A percentile compares a stretch with the other conserved stretches of the same genome.
phyloP scores from a whole-genome alignment of 345 rosid genomes.

The Rubroshorea leprosula region DNA sequence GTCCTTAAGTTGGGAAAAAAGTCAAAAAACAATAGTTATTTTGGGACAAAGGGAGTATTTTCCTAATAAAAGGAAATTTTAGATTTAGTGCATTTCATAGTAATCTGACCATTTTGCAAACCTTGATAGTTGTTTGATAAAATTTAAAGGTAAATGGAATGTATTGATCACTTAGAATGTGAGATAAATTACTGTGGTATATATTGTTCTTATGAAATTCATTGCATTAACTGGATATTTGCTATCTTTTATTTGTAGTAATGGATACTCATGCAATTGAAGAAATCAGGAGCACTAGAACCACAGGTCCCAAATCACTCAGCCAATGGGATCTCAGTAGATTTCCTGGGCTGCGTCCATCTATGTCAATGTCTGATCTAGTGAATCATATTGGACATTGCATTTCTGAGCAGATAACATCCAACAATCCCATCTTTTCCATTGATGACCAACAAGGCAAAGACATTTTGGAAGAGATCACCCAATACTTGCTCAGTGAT shows the following conservation, averaged over 20 bases:
- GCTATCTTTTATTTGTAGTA: constrained; percentile 21
- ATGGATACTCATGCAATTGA: constrained; percentile 34
- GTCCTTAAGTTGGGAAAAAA: too few relatives aligned
- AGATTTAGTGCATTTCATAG: too few relatives aligned
- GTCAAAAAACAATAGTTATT: too few relatives aligned
- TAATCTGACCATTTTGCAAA: too few relatives aligned
- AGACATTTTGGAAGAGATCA: constrained; percentile 37
- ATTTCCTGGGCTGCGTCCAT: constrained; percentile 42
- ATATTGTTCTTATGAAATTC: too few relatives aligned
- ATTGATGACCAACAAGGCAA: constrained; percentile 25
- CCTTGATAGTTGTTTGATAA: too few relatives aligned
- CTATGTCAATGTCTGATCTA: constrained; percentile 51
- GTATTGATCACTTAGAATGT: too few relatives aligned
- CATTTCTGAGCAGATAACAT: constrained; percentile 34
- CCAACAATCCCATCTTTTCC: constrained; percentile 24
- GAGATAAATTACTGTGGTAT: too few relatives aligned
- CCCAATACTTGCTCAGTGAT: constrained; percentile 47
- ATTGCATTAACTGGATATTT: too few relatives aligned
- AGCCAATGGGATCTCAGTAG: constrained; percentile 30
- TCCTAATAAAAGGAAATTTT: too few relatives aligned
- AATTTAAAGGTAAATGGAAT: too few relatives aligned
- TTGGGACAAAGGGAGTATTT: too few relatives aligned
- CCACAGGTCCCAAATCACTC: constrained; percentile 18
- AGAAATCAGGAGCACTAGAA: constrained; percentile 25
- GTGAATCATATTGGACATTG: constrained; percentile 54